phyloP scores from a whole-genome alignment of 495 filamentous ascomycete species.

The Penicillium cosmopolitanum region DNA sequence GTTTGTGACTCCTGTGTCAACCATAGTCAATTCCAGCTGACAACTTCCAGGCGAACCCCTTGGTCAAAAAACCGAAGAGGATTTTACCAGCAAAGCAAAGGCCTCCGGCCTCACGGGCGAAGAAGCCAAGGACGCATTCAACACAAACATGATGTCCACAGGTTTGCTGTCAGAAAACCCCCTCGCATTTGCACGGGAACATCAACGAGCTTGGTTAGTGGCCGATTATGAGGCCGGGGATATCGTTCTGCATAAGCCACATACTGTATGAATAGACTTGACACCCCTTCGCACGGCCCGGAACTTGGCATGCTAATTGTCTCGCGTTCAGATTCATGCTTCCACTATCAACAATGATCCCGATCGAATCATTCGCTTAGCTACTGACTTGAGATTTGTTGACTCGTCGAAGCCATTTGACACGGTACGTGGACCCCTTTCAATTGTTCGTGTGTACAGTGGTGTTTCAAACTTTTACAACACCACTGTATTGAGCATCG shows the following conservation, averaged over 20 bases:
- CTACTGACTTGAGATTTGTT: constrained; percentile 46
- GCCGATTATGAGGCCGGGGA: constrained; percentile 55
- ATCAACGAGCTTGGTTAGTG: constrained; percentile 24
- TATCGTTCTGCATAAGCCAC: constrained; percentile 58
- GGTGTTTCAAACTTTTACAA: too few relatives aligned
- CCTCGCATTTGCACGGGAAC: constrained; percentile 29
- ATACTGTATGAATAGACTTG: constrained; percentile 26
- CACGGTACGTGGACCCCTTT: too few relatives aligned
- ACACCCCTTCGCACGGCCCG: background rate
- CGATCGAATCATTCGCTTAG: constrained; percentile 48
- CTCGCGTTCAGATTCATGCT: constrained; percentile 37
- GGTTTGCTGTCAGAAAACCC: constrained; percentile 25
- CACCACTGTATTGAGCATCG: too few relatives aligned
- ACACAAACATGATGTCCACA: constrained; percentile 45
- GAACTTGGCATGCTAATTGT: background rate
- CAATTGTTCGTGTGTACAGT: too few relatives aligned
- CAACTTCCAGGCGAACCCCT: constrained; percentile 16
- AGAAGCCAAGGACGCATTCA: constrained; percentile 38
- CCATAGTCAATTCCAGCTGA: background rate
- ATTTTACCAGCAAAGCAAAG: constrained; percentile 35
- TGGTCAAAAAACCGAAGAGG: constrained; percentile 36
- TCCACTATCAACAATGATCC: constrained; percentile 52
- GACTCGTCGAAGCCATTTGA: constrained; percentile 9
- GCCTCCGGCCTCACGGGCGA: constrained; percentile 6
- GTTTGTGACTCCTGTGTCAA: constrained; percentile 6